Base-by-base conservation (phyloP, 2,329 filamentous ascomycete species). In the Cordyceps cicadae region DNA sequence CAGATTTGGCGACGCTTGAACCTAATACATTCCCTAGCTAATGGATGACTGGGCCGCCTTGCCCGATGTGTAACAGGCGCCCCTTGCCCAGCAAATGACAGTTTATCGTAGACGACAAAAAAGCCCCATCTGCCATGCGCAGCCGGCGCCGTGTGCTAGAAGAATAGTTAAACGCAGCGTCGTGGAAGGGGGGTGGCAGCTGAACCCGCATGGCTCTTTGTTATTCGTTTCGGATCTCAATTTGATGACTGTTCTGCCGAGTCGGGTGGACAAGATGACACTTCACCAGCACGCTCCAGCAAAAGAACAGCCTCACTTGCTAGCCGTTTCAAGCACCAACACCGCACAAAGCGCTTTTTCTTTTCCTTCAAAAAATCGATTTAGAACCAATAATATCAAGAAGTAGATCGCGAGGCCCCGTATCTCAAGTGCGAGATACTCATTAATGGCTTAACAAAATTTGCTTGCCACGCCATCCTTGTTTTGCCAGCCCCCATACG, bases 71-170 rank as follows among this genome's bases (percentile, higher is more conserved):
- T 9, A 48, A 49, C 34, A 41, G 15, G 17, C 48, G 34, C 26
- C 26, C 39, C 57, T n/a, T 15, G 48, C 49, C 39, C 48, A 46
- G 49, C 57, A 59, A 59, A 59, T 53, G 49, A 26, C 26, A 26
- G 49, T 21, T 4, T 53, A 15, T 34, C 26, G 26, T 59, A 59
- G 57, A 54, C 57, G 57, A 59, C 48, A 57, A 32, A 37, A 34
- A 8, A 37, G 34, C 34, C 34, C 37, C 52, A 45, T 48, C 29
- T 19, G 29, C 29, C 32, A 26, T 34, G 41, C 41, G 29, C 12
- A 32, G 21, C 43, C 11, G 29, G 41, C 37, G 43, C 54, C 14
- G 11, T n/a, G n/a, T 14, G 15, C 21, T 51, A 32, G 12, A 43
- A 24, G 3, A 24, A 24, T 4, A 24, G 24, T 24, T 17, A 24